These are phyloP conservation scores for Trypanosoma avium DNA, from an alignment of 208 protist species.

Conservation along the genomic window DNA sequence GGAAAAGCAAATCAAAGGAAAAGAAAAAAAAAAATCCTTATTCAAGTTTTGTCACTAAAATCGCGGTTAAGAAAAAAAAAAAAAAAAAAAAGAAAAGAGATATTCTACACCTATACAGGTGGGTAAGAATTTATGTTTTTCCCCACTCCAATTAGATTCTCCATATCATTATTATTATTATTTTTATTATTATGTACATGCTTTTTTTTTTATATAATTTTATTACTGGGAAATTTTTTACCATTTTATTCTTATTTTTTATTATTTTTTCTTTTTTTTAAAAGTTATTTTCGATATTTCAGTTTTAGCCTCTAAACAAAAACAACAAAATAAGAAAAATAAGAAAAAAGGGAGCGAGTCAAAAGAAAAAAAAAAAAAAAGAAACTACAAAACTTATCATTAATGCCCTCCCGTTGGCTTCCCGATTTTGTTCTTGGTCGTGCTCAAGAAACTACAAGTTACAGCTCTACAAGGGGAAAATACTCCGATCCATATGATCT, in stretches of 20 bases:
- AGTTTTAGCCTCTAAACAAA: too few relatives aligned
- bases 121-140: constrained; percentile 13
- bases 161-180: constrained; percentile 4
- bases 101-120: background rate
- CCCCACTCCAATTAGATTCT: constrained; percentile 19
- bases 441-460: constrained; percentile 45
- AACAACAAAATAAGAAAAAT: background rate
- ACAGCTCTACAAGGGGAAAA: constrained; percentile 64
- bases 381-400: background rate
- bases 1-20: background rate
- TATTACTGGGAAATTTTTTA: background rate
- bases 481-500: constrained; percentile 78
- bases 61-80: background rate
- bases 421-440: constrained; percentile 79
- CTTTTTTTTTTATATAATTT: constrained; percentile 12
- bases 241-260: background rate
- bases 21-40: constrained; percentile 6
- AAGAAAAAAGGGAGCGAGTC: background rate
- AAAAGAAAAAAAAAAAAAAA: background rate
- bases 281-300: too few relatives aligned
- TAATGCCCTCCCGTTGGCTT: constrained; percentile 70
- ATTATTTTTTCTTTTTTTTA: too few relatives aligned
- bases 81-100: background rate
- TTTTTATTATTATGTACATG: constrained; percentile 7
- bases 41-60: too few relatives aligned